phyloP scores from a whole-genome alignment of 2,329 filamentous ascomycete species.

The Fusarium guadeloupense region DNA sequence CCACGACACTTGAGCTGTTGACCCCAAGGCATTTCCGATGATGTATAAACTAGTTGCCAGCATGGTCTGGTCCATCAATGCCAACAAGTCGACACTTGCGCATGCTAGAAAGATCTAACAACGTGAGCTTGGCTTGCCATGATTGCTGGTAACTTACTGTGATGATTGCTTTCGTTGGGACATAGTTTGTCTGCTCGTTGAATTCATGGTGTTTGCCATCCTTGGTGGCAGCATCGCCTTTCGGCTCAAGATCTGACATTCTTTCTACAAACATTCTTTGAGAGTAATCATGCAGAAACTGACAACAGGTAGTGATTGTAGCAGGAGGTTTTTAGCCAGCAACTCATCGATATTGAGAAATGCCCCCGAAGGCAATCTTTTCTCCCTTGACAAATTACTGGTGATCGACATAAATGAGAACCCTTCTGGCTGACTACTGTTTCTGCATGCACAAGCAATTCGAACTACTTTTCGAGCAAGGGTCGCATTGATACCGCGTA shows the following conservation, averaged over 20 bases:
- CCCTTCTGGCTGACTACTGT: slow-evolving; percentile 24
- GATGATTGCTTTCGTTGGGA: slow-evolving; percentile 60
- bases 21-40: slow-evolving; percentile 60
- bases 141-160: slow-evolving; percentile 49
- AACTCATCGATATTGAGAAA: neutral
- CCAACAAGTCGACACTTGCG: slow-evolving; percentile 63
- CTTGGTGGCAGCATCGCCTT: slow-evolving; percentile 11
- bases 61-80: slow-evolving; percentile 67
- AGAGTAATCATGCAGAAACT: too few relatives aligned
- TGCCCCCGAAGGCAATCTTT: neutral
- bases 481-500: too few relatives aligned
- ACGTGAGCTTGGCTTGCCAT: rapidly evolving
- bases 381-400: neutral
- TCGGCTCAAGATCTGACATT: neutral
- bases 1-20: slow-evolving; percentile 62
- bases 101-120: slow-evolving; percentile 65
- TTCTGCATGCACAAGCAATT: too few relatives aligned
- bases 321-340: too few relatives aligned
- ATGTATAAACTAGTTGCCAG: slow-evolving; percentile 64
- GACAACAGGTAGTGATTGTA: too few relatives aligned
- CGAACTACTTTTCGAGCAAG: too few relatives aligned
- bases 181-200: slow-evolving; percentile 66
- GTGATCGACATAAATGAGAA: slow-evolving; percentile 21
- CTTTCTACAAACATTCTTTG: neutral
- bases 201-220: slow-evolving; percentile 49